phyloP scores from a whole-genome alignment of 768 basidiomycete genomes.

The Dendrothele bispora region DNA sequence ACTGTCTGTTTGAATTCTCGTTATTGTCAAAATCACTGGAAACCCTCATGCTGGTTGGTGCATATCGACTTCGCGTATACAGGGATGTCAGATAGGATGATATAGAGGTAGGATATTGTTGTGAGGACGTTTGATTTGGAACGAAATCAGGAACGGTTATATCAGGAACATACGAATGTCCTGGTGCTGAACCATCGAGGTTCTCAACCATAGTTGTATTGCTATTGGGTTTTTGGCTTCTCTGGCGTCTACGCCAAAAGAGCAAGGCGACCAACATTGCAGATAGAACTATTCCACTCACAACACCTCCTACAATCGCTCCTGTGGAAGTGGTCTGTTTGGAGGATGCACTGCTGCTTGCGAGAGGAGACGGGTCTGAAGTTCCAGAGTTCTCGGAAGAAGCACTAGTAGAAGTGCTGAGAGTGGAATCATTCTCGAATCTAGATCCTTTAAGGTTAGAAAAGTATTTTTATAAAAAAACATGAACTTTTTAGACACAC shows the following conservation, averaged over 20 bases:
- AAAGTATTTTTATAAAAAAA: too few species aligned
- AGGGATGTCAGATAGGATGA: too few species aligned
- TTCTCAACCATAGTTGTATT: neutral
- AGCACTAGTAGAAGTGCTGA: neutral
- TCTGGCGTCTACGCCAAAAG: neutral
- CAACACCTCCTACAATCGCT: conserved; percentile 3
- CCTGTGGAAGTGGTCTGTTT: neutral
- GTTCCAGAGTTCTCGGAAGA: too few species aligned
- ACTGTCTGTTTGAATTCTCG: too few species aligned
- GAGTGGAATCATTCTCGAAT: conserved; percentile 1
- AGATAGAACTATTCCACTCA: conserved; percentile 5
- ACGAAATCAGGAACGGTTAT: too few species aligned
- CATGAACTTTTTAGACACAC: neutral
- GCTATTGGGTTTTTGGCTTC: neutral
- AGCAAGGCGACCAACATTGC: neutral
- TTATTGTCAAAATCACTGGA: too few species aligned
- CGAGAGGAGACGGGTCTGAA: neutral
- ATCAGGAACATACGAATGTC: too few species aligned
- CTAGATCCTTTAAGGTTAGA: neutral
- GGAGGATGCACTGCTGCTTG: neutral
- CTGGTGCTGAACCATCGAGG: too few species aligned
- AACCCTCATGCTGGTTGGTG: too few species aligned
- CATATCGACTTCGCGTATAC: too few species aligned
- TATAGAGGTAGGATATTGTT: neutral
- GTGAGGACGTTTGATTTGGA: too few species aligned